Percentiles rank a stretch among this genome's conserved stretches.
phyloP scores from a whole-genome alignment of 345 rosid species.

The Populus pruinosa region DNA sequence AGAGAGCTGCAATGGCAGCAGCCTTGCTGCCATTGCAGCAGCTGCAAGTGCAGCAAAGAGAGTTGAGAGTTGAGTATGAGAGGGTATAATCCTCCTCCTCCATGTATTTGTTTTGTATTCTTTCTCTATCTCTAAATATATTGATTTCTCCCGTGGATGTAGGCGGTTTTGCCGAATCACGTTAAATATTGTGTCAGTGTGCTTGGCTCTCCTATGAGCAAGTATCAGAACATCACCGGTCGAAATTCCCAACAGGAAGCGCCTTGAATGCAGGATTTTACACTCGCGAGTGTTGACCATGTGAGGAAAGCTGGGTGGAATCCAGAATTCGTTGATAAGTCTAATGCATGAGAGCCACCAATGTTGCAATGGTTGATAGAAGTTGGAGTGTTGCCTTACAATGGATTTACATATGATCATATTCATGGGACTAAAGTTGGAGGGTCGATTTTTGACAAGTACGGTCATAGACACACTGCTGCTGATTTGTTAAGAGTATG shows the following conservation, averaged over 20 bases:
- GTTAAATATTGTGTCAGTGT: no score
- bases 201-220: no score
- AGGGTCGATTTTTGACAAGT: slow-evolving; percentile 62
- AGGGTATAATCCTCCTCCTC: no score
- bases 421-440: slow-evolving; percentile 67
- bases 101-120: no score
- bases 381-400: slow-evolving; percentile 59
- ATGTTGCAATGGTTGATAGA: slow-evolving; percentile 52
- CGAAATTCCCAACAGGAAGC: slow-evolving; percentile 33
- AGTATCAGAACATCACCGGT: no score
- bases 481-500: slow-evolving; percentile 71
- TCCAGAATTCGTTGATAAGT: slow-evolving; percentile 38
- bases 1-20: no score
- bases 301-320: slow-evolving; percentile 51
- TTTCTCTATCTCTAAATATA: no score
- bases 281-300: slow-evolving; percentile 46
- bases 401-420: slow-evolving; percentile 71
- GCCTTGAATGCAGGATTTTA: slow-evolving; percentile 79
- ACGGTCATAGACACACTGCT: slow-evolving; percentile 74
- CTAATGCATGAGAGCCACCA: slow-evolving; percentile 63
- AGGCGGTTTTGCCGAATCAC: no score
- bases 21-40: no score
- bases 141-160: no score
- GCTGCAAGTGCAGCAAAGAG: no score
- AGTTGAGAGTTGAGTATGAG: no score